phyloP scores from a whole-genome alignment of 495 filamentous ascomycete genomes.

The Penicillium pulvis region DNA sequence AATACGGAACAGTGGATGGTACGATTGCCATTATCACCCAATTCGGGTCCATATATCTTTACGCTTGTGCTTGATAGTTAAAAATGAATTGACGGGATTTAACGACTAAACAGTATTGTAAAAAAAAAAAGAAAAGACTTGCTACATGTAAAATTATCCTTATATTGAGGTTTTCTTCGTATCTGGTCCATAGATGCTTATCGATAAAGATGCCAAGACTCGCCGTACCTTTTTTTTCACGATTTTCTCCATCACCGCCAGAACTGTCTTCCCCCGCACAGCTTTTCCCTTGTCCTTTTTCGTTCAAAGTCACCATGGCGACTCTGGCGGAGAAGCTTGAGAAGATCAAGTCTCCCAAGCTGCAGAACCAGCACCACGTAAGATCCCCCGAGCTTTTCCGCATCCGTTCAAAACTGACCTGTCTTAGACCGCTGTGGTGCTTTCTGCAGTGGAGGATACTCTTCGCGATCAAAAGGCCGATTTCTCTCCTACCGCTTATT shows the following conservation, averaged over 20 bases:
- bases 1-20: background rate
- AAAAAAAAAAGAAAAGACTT: background rate
- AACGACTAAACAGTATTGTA: background rate
- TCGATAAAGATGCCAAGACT: conserved; percentile 39
- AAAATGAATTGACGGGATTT: conserved; percentile 2
- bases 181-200: conserved; percentile 16
- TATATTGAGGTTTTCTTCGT: background rate
- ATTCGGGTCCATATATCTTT: background rate
- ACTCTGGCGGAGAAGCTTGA: conserved; percentile 88
- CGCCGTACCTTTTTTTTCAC: conserved; percentile 39
- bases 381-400: conserved; percentile 18
- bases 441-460: conserved; percentile 89
- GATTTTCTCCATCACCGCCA: conserved; percentile 33
- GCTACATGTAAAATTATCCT: background rate
- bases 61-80: background rate
- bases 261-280: conserved; percentile 36
- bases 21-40: background rate
- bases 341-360: conserved; percentile 93
- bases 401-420: conserved; percentile 1
- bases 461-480: conserved; percentile 82
- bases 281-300: conserved; percentile 29
- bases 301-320: conserved; percentile 52
- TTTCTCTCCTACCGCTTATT: conserved; percentile 85
- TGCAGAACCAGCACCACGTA: conserved; percentile 93
- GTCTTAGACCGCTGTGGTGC: conserved; percentile 76